Base-by-base conservation (phyloP, 768 basidiomycete species). In the Mycena vulgaris region DNA sequence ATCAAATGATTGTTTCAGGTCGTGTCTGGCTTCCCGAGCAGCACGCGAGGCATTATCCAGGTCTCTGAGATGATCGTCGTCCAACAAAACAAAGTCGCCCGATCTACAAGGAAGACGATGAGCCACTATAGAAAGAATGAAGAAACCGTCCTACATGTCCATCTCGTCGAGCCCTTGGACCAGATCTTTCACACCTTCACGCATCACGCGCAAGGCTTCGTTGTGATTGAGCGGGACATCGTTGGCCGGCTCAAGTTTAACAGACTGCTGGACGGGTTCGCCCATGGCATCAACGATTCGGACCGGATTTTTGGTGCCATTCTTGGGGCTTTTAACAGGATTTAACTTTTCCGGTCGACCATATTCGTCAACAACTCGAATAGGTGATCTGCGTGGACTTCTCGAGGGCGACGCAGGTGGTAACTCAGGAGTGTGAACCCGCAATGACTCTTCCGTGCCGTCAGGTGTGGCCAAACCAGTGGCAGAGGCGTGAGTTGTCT, bases 271-370 rank as follows among this genome's bases (percentile, higher is more conserved):
- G 63, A 75, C 66, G 17, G 73, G 65, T 30, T 86, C 85, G 10
- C 92, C 93, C 87, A 92, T 89, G 7, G 90, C 90, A 76, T 94
- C 92, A 47, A 93, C 86, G 37, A 93, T 80, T 48, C 91, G 87
- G 57, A 93, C 82, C 28, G 78, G 74, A 69, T 83, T 87, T 73
- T 78, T 85, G 59, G 73, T 86, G 13, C 78, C 72, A 62, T 75
- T 68, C 33, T 74, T 67, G 62, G 47, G 68, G 40, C 69, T 76
- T 69, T 64, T 74, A 69, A 19, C 72, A 56, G 57, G 57, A 49
- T 52, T 69, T 8, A 49, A 55, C 59, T 70, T 80, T 79, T 76
- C 89, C 86, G 62, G 68, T 48, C 88, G 82, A 11, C 93, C 93
- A 76, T 87, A 94, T 10, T 90, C 91, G 79, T 95, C 93, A 30